Base-by-base conservation (phyloP, 2,329 filamentous ascomycete species). In the Colletotrichum coccodes region DNA sequence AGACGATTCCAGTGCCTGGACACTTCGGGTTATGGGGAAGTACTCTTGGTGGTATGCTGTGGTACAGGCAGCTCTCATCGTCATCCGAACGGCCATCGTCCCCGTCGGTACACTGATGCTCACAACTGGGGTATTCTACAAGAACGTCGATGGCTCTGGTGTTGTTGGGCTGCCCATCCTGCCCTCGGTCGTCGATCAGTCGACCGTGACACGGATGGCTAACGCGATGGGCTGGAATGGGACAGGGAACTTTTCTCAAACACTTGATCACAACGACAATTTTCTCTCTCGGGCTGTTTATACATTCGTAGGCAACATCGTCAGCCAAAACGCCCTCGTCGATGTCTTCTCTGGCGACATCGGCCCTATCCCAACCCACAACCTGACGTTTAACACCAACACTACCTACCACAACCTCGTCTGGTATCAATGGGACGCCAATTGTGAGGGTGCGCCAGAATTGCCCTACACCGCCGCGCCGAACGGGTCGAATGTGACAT, bases 1-100 rank as follows among this genome's bases (percentile, higher is more conserved):
- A 6, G 62, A 60, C 56, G 62, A 65, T 18, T 65, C 62, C 5
- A 65, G 62, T 28, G 56, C 62, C 21, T 65, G 46, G 46, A 65
- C 62, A 16, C 47, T 65, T 4, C 9, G 23, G 2, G 26, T 47
- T 3, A 40, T 56, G 57, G 63, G 49, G 0, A 54, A 62, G 26
- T 66, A 49, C 23, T 66, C 63, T 18, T 56, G 57, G 57, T 56
- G 63, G 63, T 62, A 66, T 9, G 57, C 49, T 5, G n/a, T 66
- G 23, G 49, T 66, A 49, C 63, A 66, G 28, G 63, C 57, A 4
- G 58, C 49, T 0, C 57, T 66, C 36, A 54, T 66, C 6, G 30
- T 60, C 18, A 60, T 65, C 14, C 56, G 62, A 16, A 65, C 62
- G 12, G 44, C 46, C 26, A 53, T 65, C 28, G 63, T 66, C 14